phyloP scores from a whole-genome alignment of 176 grass and related monocot species.

The Triticum turgidum region DNA sequence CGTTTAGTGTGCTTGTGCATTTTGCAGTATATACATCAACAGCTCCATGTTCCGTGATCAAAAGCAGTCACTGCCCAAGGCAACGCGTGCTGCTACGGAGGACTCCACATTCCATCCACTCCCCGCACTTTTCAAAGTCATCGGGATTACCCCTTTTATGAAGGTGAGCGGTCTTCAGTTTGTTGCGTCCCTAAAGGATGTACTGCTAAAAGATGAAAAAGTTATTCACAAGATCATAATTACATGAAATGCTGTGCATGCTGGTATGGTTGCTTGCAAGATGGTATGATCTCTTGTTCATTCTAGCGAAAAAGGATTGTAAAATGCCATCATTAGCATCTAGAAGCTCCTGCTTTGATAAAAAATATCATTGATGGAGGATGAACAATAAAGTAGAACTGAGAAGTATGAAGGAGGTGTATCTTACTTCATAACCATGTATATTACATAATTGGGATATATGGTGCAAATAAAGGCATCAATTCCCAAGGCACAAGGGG shows the following conservation, averaged over 20 bases:
- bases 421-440: neutral
- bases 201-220: neutral
- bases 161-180: constrained; percentile 43
- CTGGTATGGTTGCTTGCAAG: neutral
- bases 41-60: constrained; percentile 57
- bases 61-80: constrained; percentile 45
- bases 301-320: constrained; percentile 13
- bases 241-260: neutral
- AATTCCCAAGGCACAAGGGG: neutral
- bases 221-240: neutral
- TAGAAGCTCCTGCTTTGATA: constrained; percentile 5
- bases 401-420: neutral
- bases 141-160: constrained; percentile 74
- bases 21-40: constrained; percentile 77
- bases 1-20: constrained; percentile 13
- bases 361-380: neutral
- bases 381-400: neutral
- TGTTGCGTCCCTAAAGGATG: neutral
- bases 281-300: neutral
- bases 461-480: neutral
- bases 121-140: constrained; percentile 63
- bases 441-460: neutral
- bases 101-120: constrained; percentile 72
- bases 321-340: neutral
- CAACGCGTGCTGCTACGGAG: constrained; percentile 27